Evolutionary conservation across 768 basidiomycete species (phyloP), one percentile per base, ranked within the genome.

Genomic region (Phylloporus sp.): DNA sequence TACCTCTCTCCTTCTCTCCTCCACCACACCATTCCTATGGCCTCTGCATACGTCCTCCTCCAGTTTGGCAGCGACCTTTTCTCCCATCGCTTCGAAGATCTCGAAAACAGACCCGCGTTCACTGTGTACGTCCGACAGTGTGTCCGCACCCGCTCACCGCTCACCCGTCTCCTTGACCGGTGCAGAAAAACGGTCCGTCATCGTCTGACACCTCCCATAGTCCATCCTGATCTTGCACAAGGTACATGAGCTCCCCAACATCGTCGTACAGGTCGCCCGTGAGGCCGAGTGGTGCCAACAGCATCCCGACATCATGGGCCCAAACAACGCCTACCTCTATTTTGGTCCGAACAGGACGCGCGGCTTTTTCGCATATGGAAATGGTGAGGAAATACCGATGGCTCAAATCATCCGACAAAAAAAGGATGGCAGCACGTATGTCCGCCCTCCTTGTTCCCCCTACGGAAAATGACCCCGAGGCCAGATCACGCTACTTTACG

Each of bases 291-390:
- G 88, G 88, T 73, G 80, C 22, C 76, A 81, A 59, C 82, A 81
- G 49, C 82, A 88, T 61, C 79, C 81, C 22, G 76, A 72, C 42
- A 82, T 89, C 56, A 84, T 88, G 82, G 88, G 88, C n/a, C 88
- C 88, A n/a, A 80, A 76, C 53, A 85, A 80, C 35, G 81, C 88
- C 6, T 88, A 77, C 63, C 79, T 89, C 54, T 90, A 88, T 61
- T 81, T 91, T 52, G 88, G 88, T 1, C 86, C 88, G 6, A 73
- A 73, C 36, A 77, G 73, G 48, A 59, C 74, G 3, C 77, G 80
- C 5, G 88, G 88, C 3, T 81, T 81, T 58, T 69, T 89, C 46
- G 76, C 80, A 38, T 89, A 88, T 50, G 88, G 88, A 4, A 86
- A 84, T 51, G 81, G 79, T 54, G 71, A 73, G 20, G 76, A 75